A percentile compares a stretch with the other conserved stretches of the same genome.
Conservation (phyloP, 352 stramenopile genomes). For the Phytophthora macrochlamydospora region DNA sequence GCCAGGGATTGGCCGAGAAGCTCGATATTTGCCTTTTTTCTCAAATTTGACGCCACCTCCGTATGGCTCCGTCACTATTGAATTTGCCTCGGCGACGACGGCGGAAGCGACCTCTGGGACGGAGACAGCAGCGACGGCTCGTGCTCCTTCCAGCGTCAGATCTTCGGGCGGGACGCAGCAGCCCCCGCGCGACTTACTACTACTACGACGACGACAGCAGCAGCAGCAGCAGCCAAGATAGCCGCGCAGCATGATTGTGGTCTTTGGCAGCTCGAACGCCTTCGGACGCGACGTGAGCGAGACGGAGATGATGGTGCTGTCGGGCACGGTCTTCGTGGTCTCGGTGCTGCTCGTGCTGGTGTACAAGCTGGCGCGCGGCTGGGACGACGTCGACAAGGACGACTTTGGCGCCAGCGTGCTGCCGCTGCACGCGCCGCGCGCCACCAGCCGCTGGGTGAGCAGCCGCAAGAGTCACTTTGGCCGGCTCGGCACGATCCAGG, state of each 20-base stretch:
- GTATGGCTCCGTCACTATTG: constrained; percentile 21
- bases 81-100: constrained; percentile 10
- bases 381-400: constrained; percentile 62
- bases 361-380: constrained; percentile 76
- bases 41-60: constrained; percentile 5
- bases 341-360: constrained; percentile 76
- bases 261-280: constrained; percentile 75
- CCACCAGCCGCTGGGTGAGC: constrained; percentile 68
- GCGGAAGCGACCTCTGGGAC: not conserved
- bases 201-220: constrained; percentile 16
- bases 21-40: constrained; percentile 6
- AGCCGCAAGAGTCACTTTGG: constrained; percentile 68
- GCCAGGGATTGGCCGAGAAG: constrained; percentile 11
- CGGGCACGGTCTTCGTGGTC: constrained; percentile 72
- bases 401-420: constrained; percentile 44
- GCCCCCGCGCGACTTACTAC: not conserved
- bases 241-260: constrained; percentile 56
- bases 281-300: constrained; percentile 77
- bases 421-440: constrained; percentile 45
- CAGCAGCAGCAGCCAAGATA: constrained; percentile 5
- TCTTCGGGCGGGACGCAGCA: not conserved
- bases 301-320: constrained; percentile 68
- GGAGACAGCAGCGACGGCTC: too few relatives aligned
- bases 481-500: constrained; percentile 70
- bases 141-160: too few relatives aligned